Evolutionary conservation across 768 basidiomycete genomes (phyloP), one percentile per base, ranked within the genome.

Genomic region (Trichaptum fuscoviolaceum): DNA sequence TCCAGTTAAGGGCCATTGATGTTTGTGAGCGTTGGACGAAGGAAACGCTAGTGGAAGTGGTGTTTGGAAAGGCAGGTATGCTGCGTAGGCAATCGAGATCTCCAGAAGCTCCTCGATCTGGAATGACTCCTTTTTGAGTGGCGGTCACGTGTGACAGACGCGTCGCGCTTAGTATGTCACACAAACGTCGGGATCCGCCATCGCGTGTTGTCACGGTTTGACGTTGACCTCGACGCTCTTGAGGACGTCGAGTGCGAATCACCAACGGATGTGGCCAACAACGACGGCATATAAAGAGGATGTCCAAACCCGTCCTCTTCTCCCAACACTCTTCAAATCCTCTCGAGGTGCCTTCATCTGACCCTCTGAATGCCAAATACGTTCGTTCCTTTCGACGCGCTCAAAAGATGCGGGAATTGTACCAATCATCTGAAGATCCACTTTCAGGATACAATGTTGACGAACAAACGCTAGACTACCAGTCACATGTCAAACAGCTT

Each of bases 1-100:
- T 82, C 88, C 89, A 92, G 78, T 93, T 92, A 58, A 93, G 81
- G 7, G 91, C 87, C 92, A 93, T 93, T n/a, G 64, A 63, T 58
- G 30, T 26, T 12, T 52, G 3, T 52, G 12, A 12, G 42, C 2
- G 42, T 20, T 12, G 20, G 42, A 52, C 3, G 42, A 52, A 12
- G 20, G 42, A 52, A 52, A 52, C 42, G 15, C 35, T 36, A 36
- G 35, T n/a, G n/a, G n/a, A n/a, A n/a, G n/a, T n/a, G n/a, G n/a
- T n/a, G n/a, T n/a, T n/a, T n/a, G n/a, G n/a, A n/a, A 36, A 36
- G 17, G 7, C 35, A 17, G 42, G 15, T 52, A 12, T 30, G 30
- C 30, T 30, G 42, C 20, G 20, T 52, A 36, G 35, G 17, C 17
- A 7, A 17, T 36, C 7, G 35, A 36, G 35, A 52, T 15, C 42